A percentile compares a stretch with the other conserved stretches of the same genome.
Conservation (phyloP, 495 filamentous ascomycete genomes). For the Aspergillus sclerotiicarbonarius region DNA sequence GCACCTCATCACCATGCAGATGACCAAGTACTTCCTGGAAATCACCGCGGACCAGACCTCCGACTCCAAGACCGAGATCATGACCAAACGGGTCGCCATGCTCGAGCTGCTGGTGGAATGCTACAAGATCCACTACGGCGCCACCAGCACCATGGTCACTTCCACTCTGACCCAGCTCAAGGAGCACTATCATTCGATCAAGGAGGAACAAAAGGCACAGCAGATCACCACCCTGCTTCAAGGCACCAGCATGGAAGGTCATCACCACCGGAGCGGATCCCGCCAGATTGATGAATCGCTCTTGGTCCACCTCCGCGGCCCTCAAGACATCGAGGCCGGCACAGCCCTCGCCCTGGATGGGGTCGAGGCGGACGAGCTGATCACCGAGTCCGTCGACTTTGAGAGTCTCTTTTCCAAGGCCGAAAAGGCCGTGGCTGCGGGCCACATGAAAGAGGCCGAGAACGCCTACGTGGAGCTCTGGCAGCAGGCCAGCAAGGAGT, state of each 20-base stretch:
- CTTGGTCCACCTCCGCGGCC: constrained; percentile 30
- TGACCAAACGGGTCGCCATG: constrained; percentile 32
- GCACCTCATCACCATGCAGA: constrained; percentile 33
- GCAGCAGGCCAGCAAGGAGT: constrained; percentile 33
- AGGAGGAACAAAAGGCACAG: constrained; percentile 20
- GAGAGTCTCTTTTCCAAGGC: constrained; percentile 16
- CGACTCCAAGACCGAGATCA: constrained; percentile 33
- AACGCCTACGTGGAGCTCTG: constrained; percentile 35
- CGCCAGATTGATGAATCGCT: constrained; percentile 19
- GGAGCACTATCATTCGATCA: constrained; percentile 34
- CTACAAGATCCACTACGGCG: constrained; percentile 38
- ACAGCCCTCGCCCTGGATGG: constrained; percentile 18
- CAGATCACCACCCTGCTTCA: constrained; percentile 14
- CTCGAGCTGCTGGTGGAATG: constrained; percentile 33
- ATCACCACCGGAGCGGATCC: constrained; percentile 8
- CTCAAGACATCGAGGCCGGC: constrained; percentile 20
- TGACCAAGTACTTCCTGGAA: constrained; percentile 32
- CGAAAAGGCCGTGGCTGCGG: constrained; percentile 19
- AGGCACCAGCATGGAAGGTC: constrained; percentile 3
- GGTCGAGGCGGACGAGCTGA: constrained; percentile 16
- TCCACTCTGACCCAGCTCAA: constrained; percentile 26
- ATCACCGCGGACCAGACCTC: constrained; percentile 29
- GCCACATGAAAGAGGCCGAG: constrained; percentile 28
- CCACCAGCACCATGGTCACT: constrained; percentile 30
- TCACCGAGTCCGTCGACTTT: constrained; percentile 10